Conservation (phyloP, 768 basidiomycete genomes). For the Collybia sp. region DNA sequence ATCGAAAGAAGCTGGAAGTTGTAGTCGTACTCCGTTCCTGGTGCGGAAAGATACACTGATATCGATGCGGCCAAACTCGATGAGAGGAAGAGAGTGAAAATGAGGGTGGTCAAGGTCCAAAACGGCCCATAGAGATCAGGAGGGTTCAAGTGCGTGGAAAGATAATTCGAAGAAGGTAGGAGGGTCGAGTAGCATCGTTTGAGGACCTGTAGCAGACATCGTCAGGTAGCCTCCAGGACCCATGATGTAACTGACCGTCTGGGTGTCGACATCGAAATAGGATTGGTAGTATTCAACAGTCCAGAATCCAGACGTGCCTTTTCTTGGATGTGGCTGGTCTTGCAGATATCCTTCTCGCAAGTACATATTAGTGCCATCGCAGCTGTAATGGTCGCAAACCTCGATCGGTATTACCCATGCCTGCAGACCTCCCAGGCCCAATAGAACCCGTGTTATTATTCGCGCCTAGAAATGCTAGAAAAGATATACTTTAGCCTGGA, state of each 20-base stretch:
- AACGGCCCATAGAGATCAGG: constrained; percentile 89
- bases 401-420: constrained; percentile 48
- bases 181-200: constrained; percentile 74
- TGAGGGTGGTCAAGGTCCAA: constrained; percentile 95
- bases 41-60: constrained; percentile 73
- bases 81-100: constrained; percentile 89
- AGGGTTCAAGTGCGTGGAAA: constrained; percentile 59
- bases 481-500: not conserved
- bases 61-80: constrained; percentile 91
- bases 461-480: constrained; percentile 53
- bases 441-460: constrained; percentile 26
- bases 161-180: constrained; percentile 65
- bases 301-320: constrained; percentile 63
- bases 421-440: constrained; percentile 24
- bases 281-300: constrained; percentile 81
- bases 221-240: not conserved
- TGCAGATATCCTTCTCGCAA: constrained; percentile 56
- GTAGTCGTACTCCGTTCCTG: constrained; percentile 59
- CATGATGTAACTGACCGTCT: constrained; percentile 40
- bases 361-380: not conserved
- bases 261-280: constrained; percentile 87
- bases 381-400: constrained; percentile 22
- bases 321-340: constrained; percentile 41
- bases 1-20: constrained; percentile 84
- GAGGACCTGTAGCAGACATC: constrained; percentile 46